Base-by-base conservation (phyloP, 805 yeast genomes). In the Pichia deserticola region DNA sequence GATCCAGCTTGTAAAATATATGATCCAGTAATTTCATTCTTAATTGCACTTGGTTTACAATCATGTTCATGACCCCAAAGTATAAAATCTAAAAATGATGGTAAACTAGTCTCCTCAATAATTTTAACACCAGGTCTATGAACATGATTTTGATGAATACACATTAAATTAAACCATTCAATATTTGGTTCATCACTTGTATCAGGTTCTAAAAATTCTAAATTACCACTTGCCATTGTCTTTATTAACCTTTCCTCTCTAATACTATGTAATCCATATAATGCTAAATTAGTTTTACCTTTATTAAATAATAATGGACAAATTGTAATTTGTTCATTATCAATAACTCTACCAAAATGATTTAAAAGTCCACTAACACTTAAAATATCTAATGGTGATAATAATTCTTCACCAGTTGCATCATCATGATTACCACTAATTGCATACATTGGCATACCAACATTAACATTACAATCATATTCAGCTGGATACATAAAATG, bases 41-140 rank as follows among this genome's bases (percentile, higher is more conserved):
- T 71, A 1, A 72, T 75, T 0, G 95, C 80, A 51, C 78, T 79
- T 1, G 92, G 87, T 5, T 83, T 74, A 60, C 97, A 89, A 62
- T 93, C 97, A 66, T 93, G 99, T 63, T 93, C 99, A 65, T 93
- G 99, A 15, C 99, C 99, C 99, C 99, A 93, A 2, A 90, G 69
- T 0, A 93, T 82, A 50, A 92, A 71, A 61, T 93, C 89, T 43
- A 93, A 60, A 61, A 90, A 89, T 8, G 75, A 70, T 0, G 98
- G 99, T 28, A 93, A 68, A 57, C 86, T 85, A 47, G 74, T 75
- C 55, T 90, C 98, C 6, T 97, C 98, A 5, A 93, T 70, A 55
- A 85, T 85, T 5, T 88, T 82, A 0, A 95, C 86, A 41, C 81
- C 80, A 1, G 95, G 79, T 59, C 90, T 90, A 5, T 84, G 80